Percentiles rank a stretch among this genome's conserved stretches.
phyloP scores from a whole-genome alignment of 2,329 filamentous ascomycete genomes.

The Pestalotiopsis sp. region DNA sequence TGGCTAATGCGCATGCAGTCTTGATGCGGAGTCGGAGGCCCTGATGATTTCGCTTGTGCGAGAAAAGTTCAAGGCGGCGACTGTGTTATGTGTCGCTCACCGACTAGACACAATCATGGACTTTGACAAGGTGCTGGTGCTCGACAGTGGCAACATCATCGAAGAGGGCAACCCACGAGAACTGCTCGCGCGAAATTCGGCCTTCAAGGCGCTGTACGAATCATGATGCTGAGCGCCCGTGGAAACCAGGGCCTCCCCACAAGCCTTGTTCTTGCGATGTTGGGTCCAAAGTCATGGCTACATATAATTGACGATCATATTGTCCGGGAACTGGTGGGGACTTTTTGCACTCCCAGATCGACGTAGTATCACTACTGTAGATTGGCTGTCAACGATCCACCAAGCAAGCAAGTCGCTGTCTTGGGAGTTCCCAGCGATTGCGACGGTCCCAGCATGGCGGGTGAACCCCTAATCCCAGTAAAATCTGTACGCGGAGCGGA shows the following conservation, averaged over 20 bases:
- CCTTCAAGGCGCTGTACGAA: conserved; percentile 11
- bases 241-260: not conserved
- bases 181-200: conserved; percentile 10
- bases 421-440: not conserved
- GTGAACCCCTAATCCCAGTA: not conserved
- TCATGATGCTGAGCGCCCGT: not conserved
- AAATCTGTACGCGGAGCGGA: not conserved
- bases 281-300: not conserved
- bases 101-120: conserved; percentile 41
- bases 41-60: conserved; percentile 7
- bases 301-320: not conserved
- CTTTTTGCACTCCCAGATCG: not conserved
- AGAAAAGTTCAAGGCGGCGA: conserved; percentile 36
- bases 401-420: not conserved
- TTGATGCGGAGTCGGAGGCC: conserved; percentile 5
- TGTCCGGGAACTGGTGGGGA: not conserved
- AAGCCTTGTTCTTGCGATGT: not conserved
- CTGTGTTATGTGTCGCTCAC: conserved; percentile 41
- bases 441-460: not conserved
- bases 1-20: not conserved
- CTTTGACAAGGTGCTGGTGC: conserved; percentile 52
- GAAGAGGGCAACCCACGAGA: conserved; percentile 34
- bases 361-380: not conserved
- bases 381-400: not conserved
- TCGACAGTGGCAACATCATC: conserved; percentile 50